phyloP scores from a whole-genome alignment of 108 stramenopile species.

The Cyclotella kingstonii region DNA sequence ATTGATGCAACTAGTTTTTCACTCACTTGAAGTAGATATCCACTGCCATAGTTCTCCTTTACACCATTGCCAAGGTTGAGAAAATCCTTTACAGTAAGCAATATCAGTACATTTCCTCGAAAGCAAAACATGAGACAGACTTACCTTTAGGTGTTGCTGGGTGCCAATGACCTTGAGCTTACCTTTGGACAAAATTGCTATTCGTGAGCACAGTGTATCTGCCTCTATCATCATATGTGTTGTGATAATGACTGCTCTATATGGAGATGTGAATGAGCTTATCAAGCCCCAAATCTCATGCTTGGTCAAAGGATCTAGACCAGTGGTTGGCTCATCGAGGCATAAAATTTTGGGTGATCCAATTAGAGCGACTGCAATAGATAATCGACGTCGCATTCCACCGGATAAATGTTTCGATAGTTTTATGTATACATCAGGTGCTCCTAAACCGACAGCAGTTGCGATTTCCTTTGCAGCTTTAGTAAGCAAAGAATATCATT shows the following conservation, averaged over 20 bases:
- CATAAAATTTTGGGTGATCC: constrained; percentile 74
- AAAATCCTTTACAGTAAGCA: not conserved
- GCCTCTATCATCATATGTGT: constrained; percentile 97
- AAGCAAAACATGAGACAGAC: constrained; percentile 16
- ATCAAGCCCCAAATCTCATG: constrained; percentile 57
- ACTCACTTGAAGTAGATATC: constrained; percentile 48
- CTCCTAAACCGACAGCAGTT: constrained; percentile 52
- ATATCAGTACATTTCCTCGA: constrained; percentile 27
- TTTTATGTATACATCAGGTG: constrained; percentile 41
- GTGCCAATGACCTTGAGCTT: constrained; percentile 73
- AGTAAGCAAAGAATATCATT: not conserved
- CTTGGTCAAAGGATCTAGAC: constrained; percentile 68
- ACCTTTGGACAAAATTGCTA: constrained; percentile 87
- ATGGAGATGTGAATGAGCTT: constrained; percentile 47
- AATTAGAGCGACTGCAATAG: constrained; percentile 80
- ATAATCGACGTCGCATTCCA: constrained; percentile 91
- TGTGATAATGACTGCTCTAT: constrained; percentile 73
- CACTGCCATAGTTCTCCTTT: constrained; percentile 47
- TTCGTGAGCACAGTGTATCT: constrained; percentile 84
- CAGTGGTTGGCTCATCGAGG: constrained; percentile 85
- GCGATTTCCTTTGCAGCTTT: constrained; percentile 42
- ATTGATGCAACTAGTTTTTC: not conserved
- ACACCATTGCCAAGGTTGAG: not conserved
- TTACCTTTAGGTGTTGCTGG: constrained; percentile 72
- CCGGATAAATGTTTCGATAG: constrained; percentile 68